Evolutionary conservation across 1,139 yeast species (phyloP).

Genomic region (Candida gigantensis): DNA sequence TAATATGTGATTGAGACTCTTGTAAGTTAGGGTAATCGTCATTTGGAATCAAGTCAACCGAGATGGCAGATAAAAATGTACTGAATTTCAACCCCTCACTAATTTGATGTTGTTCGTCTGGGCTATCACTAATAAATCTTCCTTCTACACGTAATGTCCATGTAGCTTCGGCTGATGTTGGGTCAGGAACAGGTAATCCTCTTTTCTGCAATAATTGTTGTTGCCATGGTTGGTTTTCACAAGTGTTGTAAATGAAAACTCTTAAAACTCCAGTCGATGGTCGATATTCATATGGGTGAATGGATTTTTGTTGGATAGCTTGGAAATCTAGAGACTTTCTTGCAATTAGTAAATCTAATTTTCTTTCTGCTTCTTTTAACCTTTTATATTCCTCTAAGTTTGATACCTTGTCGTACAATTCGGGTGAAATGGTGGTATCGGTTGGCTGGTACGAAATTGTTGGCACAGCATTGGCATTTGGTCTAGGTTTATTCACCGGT

Average conservation of each 20-base stretch:
- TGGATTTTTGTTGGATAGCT: constrained; percentile 58
- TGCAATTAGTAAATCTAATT: constrained; percentile 76
- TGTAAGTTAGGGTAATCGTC: constrained; percentile 41
- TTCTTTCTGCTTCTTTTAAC: constrained; percentile 74
- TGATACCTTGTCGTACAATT: constrained; percentile 65
- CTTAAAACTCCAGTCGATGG: constrained; percentile 62
- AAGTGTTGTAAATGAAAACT: constrained; percentile 78
- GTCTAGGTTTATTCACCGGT: constrained; percentile 26
- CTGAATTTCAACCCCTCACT: constrained; percentile 53
- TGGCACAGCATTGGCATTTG: constrained; percentile 42
- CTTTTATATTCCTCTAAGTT: constrained; percentile 71
- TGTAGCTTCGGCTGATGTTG: constrained; percentile 43
- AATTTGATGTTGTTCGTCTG: constrained; percentile 10
- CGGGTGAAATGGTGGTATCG: constrained; percentile 64
- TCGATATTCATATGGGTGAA: constrained; percentile 45
- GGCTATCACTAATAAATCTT: constrained; percentile 49
- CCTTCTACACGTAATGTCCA: constrained; percentile 95
- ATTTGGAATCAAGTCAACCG: constrained; percentile 67
- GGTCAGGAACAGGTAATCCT: constrained; percentile 21
- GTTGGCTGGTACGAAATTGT: constrained; percentile 62
- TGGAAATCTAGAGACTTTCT: constrained; percentile 85
- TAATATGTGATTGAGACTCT: constrained; percentile 33
- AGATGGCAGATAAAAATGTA: constrained; percentile 77
- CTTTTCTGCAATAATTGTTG: constrained; percentile 36
- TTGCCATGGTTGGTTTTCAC: constrained; percentile 94